A percentile compares a stretch with the other conserved stretches of the same genome.
These are phyloP conservation scores for Mycena galopus DNA, from an alignment of 768 basidiomycete species.

Conservation along the genomic window DNA sequence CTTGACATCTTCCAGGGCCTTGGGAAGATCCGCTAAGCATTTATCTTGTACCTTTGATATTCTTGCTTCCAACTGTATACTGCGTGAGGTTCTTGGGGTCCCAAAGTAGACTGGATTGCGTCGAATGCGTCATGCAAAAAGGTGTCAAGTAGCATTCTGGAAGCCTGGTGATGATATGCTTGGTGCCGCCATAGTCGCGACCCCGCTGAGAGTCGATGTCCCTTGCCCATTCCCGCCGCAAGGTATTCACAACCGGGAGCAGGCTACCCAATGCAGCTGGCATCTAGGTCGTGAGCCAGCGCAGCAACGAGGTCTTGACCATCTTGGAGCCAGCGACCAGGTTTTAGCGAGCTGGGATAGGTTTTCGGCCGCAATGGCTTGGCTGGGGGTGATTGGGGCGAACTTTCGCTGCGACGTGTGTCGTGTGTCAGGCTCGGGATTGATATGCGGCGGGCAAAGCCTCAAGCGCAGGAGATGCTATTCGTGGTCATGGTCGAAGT, in stretches of 20 bases:
- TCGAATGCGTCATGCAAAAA: not conserved
- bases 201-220: not conserved
- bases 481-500: too few species aligned
- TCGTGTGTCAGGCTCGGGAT: too few species aligned
- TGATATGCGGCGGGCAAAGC: too few species aligned
- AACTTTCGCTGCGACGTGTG: too few species aligned
- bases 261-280: not conserved
- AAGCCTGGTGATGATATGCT: not conserved
- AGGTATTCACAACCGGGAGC: not conserved
- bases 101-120: not conserved
- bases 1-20: not conserved
- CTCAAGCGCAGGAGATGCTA: too few species aligned
- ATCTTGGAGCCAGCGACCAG: conserved; percentile 10
- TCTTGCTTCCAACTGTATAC: not conserved
- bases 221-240: not conserved
- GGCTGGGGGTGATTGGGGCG: too few species aligned
- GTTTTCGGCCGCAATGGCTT: not conserved
- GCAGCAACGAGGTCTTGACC: conserved; percentile 3
- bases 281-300: conserved; percentile 3
- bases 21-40: not conserved
- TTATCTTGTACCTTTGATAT: conserved; percentile 2
- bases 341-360: not conserved
- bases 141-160: conserved; percentile 4
- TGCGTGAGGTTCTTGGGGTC: not conserved
- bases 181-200: not conserved